These are phyloP conservation scores for Earliella scabrosa DNA, from an alignment of 1,284 basidiomycete species.

Conservation along the genomic window DNA sequence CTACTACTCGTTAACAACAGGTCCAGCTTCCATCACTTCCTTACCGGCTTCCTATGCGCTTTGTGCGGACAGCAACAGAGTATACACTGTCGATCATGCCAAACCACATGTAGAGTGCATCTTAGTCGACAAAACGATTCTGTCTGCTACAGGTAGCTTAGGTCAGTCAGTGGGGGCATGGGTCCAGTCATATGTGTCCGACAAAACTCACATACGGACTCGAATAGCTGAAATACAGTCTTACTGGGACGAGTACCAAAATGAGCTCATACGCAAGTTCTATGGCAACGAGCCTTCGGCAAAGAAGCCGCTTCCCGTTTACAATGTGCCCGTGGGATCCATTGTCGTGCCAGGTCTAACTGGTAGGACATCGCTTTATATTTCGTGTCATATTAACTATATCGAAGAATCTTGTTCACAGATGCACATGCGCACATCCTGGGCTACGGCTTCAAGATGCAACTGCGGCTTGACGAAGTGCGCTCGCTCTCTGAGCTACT, in stretches of 20 bases:
- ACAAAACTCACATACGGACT: too few species aligned
- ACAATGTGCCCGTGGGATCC: constrained; percentile 46
- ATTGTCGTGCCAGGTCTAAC: constrained; percentile 73
- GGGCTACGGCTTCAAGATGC: constrained; percentile 70
- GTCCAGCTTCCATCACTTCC: background rate
- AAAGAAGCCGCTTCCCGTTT: constrained; percentile 43
- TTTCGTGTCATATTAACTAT: background rate
- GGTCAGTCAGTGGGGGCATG: constrained; percentile 40
- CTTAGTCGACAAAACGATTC: constrained; percentile 57
- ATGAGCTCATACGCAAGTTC: constrained; percentile 33
- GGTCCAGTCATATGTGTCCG: background rate
- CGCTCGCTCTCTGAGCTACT: constrained; percentile 67
- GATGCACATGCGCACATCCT: constrained; percentile 85
- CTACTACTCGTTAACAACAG: constrained; percentile 10
- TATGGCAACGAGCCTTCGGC: constrained; percentile 36
- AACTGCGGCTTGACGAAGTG: constrained; percentile 66
- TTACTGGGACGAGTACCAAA: constrained; percentile 33
- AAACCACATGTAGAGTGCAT: constrained; percentile 62
- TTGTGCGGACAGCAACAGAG: constrained; percentile 25
- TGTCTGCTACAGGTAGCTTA: constrained; percentile 60
- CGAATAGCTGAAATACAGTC: constrained; percentile 35
- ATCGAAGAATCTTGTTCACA: constrained; percentile 28
- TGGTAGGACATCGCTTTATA: constrained; percentile 44
- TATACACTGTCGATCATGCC: constrained; percentile 34
- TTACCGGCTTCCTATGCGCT: constrained; percentile 36